These are phyloP conservation scores for Apium graveolens DNA, from an alignment of 129 eudicot species.

Conservation along the genomic window DNA sequence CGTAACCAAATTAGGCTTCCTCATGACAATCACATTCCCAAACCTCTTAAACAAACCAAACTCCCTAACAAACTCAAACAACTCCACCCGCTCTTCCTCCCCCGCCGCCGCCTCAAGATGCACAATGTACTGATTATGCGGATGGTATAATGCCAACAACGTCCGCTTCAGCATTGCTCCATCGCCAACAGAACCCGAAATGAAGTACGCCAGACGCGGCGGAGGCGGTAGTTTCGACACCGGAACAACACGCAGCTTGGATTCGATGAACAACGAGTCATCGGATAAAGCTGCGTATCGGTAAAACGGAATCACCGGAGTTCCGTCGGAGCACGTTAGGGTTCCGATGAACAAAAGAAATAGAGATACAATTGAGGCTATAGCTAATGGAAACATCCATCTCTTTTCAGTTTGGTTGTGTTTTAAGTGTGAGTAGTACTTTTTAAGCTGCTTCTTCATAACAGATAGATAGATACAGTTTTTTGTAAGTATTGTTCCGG, in stretches of 20 bases:
- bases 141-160: conserved; percentile 67
- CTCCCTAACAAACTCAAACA: conserved; percentile 42
- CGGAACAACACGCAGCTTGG: conserved; percentile 12
- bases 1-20: conserved; percentile 47
- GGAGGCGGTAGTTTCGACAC: conserved; percentile 39
- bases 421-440: background rate
- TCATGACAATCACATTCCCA: conserved; percentile 67
- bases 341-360: background rate
- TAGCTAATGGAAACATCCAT: conserved; percentile 3
- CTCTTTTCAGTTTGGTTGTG: background rate
- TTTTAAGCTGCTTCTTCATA: background rate
- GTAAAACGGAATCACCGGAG: background rate
- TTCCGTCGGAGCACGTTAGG: background rate
- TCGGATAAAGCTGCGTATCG: background rate
- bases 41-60: conserved; percentile 48
- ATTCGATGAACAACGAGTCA: background rate
- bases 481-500: background rate
- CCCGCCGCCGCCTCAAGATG: conserved; percentile 66
- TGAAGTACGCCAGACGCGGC: conserved; percentile 73
- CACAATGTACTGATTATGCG: conserved; percentile 61
- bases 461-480: background rate
- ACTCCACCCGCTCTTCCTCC: conserved; percentile 41
- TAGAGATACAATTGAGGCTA: background rate
- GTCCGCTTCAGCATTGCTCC: conserved; percentile 50
- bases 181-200: conserved; percentile 57